Evolutionary conservation across 495 filamentous ascomycete genomes (phyloP).

Genomic region (Penicillium manginii): DNA sequence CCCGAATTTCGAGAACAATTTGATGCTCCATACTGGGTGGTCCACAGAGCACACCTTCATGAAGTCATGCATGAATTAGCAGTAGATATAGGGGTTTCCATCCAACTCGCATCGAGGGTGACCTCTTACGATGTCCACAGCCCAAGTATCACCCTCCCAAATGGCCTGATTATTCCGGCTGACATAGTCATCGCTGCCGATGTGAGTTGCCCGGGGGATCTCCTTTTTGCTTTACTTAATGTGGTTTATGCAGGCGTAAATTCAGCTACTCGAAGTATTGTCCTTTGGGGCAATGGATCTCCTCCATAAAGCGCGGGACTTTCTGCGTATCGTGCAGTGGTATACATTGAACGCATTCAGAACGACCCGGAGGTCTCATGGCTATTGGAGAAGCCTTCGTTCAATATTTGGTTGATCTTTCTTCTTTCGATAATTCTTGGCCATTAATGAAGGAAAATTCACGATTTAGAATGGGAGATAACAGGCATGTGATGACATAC

Average conservation of each 20-base stretch:
- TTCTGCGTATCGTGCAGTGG: constrained; percentile 43
- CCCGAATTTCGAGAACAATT: constrained; percentile 39
- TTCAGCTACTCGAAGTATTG: constrained; percentile 30
- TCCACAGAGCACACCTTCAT: constrained; percentile 47
- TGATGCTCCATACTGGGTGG: constrained; percentile 41
- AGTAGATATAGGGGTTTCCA: constrained; percentile 34
- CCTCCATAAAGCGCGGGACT: constrained; percentile 26
- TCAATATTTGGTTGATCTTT: constrained; percentile 44
- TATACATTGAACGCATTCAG: constrained; percentile 39
- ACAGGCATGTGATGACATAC: constrained; percentile 50
- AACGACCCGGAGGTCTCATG: constrained; percentile 36
- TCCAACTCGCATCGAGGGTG: constrained; percentile 24
- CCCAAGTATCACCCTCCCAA: constrained; percentile 23
- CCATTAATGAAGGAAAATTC: not conserved
- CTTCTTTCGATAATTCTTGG: not conserved
- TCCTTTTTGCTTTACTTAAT: constrained; percentile 9
- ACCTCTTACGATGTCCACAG: constrained; percentile 23
- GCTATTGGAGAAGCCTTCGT: constrained; percentile 38
- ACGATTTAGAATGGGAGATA: constrained; percentile 28
- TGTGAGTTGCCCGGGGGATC: constrained; percentile 3
- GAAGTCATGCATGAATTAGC: constrained; percentile 32
- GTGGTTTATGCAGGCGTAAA: constrained; percentile 27
- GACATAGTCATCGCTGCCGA: constrained; percentile 47
- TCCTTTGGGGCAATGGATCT: constrained; percentile 29
- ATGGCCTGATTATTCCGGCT: constrained; percentile 14